Percentiles rank a stretch among this genome's conserved stretches.
phyloP scores from a whole-genome alignment of 768 basidiomycete species.

The Grammothele lineata region DNA sequence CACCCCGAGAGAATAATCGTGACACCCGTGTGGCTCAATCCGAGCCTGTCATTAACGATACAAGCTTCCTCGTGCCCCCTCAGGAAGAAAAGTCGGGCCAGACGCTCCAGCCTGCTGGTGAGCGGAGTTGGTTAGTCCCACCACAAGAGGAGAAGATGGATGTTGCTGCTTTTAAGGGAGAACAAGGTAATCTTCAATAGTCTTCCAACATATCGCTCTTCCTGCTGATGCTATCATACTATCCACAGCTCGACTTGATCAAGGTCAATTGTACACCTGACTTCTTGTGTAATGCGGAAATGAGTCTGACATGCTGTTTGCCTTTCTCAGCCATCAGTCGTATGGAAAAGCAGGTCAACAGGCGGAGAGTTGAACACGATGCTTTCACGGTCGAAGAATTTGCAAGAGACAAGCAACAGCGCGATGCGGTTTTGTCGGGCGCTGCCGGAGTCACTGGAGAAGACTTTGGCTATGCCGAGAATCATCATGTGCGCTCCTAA shows the following conservation, averaged over 20 bases:
- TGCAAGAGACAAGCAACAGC: constrained; percentile 6
- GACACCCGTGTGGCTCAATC: neutral
- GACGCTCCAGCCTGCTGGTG: neutral
- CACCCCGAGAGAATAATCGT: constrained; percentile 11
- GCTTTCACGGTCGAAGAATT: neutral
- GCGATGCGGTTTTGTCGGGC: constrained; percentile 10
- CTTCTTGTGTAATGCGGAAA: neutral
- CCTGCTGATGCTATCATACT: neutral
- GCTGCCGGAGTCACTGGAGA: constrained; percentile 10
- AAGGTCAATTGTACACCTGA: neutral
- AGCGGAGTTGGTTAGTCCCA: constrained; percentile 5
- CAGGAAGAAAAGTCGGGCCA: constrained; percentile 7
- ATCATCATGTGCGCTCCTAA: constrained; percentile 4
- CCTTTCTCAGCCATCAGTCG: constrained; percentile 1
- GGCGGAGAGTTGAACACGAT: constrained; percentile 3
- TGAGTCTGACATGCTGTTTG: neutral
- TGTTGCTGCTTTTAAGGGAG: constrained; percentile 1
- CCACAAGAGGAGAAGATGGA: constrained; percentile 9
- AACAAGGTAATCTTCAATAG: neutral
- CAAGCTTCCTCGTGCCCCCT: constrained; percentile 8
- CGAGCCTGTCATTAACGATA: constrained; percentile 2
- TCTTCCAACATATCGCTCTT: neutral
- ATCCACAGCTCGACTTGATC: constrained; percentile 1
- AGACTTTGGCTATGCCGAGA: constrained; percentile 8
- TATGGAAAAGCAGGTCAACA: neutral